Evolutionary conservation across 495 filamentous ascomycete genomes (phyloP), one percentile per base, ranked within the genome.

Genomic region (Lasiosphaeriaceae sp.): DNA sequence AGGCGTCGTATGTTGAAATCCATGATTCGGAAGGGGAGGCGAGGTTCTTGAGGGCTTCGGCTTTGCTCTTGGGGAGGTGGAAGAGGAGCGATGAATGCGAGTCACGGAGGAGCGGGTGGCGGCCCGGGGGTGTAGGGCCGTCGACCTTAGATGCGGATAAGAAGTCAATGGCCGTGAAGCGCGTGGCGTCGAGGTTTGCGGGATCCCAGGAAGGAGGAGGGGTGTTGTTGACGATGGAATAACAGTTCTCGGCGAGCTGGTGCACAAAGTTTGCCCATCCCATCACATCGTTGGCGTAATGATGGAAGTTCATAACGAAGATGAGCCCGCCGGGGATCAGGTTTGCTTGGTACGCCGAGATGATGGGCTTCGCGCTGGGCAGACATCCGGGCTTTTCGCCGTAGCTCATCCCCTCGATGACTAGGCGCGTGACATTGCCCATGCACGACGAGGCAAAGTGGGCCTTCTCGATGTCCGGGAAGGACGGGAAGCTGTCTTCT

Each of bases 161-260:
- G 16, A 34, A 5, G 11, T 44, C 47, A 2, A 35, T 2, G 16
- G 21, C 26, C 3, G 46, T 50, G 21, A 50, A 20, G 7, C 54
- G 21, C 1, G 47, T 43, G 14, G 14, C 2, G 20, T 51, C 45
- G 14, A 57, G 45, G 22, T 47, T 50, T 7, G 50, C 5, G 66
- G 74, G 31, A 73, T 63, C 69, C 73, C 72, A 79, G 17, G 50
- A 23, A 0, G 74, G 74, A 17, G 47, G 44, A 9, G 37, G 12
- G 0, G 69, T 72, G 6, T 65, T 37, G 39, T 71, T 66, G 20
- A 65, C 11, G 31, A 73, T 63, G 16, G 74, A 60, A 24, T 55
- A 55, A 59, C 74, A 78, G 58, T 78, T 74, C 34, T 78, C 75
- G 8, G 74, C 74, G 16, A 77, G 64, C 43, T 78, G 74, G 29